phyloP scores from a whole-genome alignment of 148 eudicot species.

The Oxyria digyna region DNA sequence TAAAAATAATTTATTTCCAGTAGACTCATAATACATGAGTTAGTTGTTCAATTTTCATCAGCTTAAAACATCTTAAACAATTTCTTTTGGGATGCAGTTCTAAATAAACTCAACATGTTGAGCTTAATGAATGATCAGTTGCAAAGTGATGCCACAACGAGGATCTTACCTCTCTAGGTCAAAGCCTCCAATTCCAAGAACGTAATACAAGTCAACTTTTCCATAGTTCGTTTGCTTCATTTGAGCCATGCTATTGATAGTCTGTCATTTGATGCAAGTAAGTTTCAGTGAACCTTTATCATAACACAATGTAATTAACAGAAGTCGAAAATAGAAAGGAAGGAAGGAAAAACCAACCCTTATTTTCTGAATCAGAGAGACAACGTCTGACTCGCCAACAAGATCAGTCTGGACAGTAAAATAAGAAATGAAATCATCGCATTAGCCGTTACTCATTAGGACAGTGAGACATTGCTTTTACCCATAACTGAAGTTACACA shows the following conservation, averaged over 20 bases:
- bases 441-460: too few species aligned
- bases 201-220: conserved; percentile 84
- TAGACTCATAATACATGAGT: too few species aligned
- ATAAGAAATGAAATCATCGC: neutral
- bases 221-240: conserved; percentile 66
- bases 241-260: conserved; percentile 76
- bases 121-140: neutral
- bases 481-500: neutral
- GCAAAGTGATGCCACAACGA: too few species aligned
- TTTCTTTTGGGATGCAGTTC: too few species aligned
- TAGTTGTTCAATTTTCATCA: neutral
- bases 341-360: conserved; percentile 43
- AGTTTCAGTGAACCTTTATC: neutral
- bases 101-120: neutral
- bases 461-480: neutral
- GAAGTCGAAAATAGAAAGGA: neutral
- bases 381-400: conserved; percentile 52
- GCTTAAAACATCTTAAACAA: neutral
- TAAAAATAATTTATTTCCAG: too few species aligned
- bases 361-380: conserved; percentile 58
- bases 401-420: conserved; percentile 71
- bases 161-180: conserved; percentile 81
- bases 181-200: conserved; percentile 97
- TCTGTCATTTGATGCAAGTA: conserved; percentile 29
- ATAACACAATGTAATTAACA: neutral